Evolutionary conservation across 1,284 basidiomycete genomes (phyloP).

Genomic region (Psilocybe mexicana): DNA sequence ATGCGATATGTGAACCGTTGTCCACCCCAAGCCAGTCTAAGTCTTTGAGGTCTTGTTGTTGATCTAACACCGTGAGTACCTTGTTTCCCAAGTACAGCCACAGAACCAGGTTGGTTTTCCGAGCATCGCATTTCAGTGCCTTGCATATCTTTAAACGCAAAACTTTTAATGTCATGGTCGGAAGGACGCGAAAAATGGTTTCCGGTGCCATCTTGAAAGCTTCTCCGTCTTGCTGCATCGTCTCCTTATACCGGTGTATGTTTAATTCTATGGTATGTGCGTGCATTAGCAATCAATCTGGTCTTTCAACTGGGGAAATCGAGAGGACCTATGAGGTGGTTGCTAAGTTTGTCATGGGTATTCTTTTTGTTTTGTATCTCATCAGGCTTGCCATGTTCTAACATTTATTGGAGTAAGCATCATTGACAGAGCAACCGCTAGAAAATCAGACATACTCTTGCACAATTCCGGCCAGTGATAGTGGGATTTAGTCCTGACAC

Average conservation of each 20-base stretch:
- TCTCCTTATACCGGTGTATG: constrained; percentile 19
- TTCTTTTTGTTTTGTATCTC: constrained; percentile 32
- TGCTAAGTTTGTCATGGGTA: constrained; percentile 56
- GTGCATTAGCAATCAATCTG: background rate
- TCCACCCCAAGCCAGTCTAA: constrained; percentile 75
- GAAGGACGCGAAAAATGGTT: constrained; percentile 52
- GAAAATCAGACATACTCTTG: constrained; percentile 50
- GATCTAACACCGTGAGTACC: constrained; percentile 43
- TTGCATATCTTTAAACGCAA: constrained; percentile 59
- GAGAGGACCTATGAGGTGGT: constrained; percentile 57
- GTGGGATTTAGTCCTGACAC: constrained; percentile 48
- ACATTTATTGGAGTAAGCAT: constrained; percentile 5
- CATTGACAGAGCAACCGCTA: constrained; percentile 2
- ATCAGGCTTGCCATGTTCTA: constrained; percentile 66
- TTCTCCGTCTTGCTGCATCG: constrained; percentile 1
- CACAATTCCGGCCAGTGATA: constrained; percentile 67
- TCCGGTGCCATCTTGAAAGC: constrained; percentile 24
- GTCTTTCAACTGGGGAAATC: background rate
- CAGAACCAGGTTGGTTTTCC: constrained; percentile 38
- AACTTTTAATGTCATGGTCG: constrained; percentile 61
- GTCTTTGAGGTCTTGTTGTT: constrained; percentile 48
- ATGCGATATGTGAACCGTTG: constrained; percentile 52
- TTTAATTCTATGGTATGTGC: constrained; percentile 18
- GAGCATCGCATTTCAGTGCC: constrained; percentile 33
- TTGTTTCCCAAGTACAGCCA: constrained; percentile 59